Evolutionary conservation across 345 rosid species (phyloP).

Genomic region (Cochlearia excelsa): DNA sequence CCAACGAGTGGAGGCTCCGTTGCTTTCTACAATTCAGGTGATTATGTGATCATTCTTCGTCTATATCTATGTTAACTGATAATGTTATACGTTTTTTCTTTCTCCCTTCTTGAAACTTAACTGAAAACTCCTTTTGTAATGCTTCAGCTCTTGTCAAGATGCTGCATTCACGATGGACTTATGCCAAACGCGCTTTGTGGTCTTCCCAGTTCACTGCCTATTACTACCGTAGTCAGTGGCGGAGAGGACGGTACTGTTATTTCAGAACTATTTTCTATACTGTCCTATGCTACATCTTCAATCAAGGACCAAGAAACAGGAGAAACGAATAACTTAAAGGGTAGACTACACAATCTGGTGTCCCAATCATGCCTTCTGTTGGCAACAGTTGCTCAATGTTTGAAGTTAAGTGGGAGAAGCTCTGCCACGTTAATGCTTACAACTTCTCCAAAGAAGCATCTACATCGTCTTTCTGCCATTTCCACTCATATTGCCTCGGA

Average conservation of each 20-base stretch:
- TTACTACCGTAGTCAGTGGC: slow-evolving; percentile 78
- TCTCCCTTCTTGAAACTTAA: slow-evolving; percentile 17
- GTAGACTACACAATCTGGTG: slow-evolving; percentile 59
- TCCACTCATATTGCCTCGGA: slow-evolving; percentile 67
- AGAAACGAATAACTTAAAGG: slow-evolving; percentile 51
- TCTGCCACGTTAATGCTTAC: slow-evolving; percentile 88
- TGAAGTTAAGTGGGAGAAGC: slow-evolving; percentile 80
- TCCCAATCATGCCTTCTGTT: slow-evolving; percentile 66
- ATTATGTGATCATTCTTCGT: slow-evolving; percentile 6
- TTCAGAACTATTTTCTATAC: slow-evolving; percentile 71
- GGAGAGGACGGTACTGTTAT: slow-evolving; percentile 92
- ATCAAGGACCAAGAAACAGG: slow-evolving; percentile 58
- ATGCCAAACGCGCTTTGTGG: slow-evolving; percentile 84
- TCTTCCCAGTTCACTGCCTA: slow-evolving; percentile 82
- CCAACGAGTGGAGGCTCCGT: slow-evolving; percentile 68
- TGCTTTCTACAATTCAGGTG: slow-evolving; percentile 77
- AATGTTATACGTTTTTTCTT: not conserved
- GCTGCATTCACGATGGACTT: slow-evolving; percentile 75
- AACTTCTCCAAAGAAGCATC: slow-evolving; percentile 77
- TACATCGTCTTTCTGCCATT: slow-evolving; percentile 71
- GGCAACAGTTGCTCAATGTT: slow-evolving; percentile 77
- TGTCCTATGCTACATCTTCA: slow-evolving; percentile 56
- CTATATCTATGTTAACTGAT: not conserved
- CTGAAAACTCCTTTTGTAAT: slow-evolving; percentile 28
- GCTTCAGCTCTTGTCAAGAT: slow-evolving; percentile 81